These are phyloP conservation scores for Clonostachys solani DNA, from an alignment of 2,329 filamentous ascomycete genomes.

Conservation along the genomic window DNA sequence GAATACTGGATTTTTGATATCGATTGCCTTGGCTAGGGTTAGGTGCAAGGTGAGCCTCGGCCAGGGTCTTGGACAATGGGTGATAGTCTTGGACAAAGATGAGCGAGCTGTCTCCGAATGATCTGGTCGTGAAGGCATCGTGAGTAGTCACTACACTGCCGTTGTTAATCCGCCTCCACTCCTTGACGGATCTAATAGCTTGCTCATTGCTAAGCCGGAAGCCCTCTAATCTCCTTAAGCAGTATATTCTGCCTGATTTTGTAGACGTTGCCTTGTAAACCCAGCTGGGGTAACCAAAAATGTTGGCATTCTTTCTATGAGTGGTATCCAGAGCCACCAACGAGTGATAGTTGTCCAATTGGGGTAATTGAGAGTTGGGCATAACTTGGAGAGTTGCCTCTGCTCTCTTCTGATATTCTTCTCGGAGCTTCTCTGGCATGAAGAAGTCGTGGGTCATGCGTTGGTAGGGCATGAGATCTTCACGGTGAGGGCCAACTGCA, in stretches of 20 bases:
- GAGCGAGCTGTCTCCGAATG: constrained; percentile 91
- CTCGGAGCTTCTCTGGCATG: constrained; percentile 77
- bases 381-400: constrained; percentile 83
- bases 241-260: constrained; percentile 87
- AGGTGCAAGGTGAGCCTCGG: constrained; percentile 62
- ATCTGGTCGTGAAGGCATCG: constrained; percentile 88
- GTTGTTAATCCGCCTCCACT: constrained; percentile 83
- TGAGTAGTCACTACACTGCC: constrained; percentile 81
- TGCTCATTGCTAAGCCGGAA: constrained; percentile 87
- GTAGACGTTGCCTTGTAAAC: constrained; percentile 90
- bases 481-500: constrained; percentile 75
- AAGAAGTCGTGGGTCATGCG: constrained; percentile 88
- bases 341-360: constrained; percentile 86
- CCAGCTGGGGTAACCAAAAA: constrained; percentile 89
- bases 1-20: constrained; percentile 42
- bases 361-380: constrained; percentile 70
- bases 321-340: constrained; percentile 83
- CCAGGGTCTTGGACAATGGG: constrained; percentile 83
- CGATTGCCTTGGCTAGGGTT: constrained; percentile 34
- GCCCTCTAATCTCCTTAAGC: constrained; percentile 79
- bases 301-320: constrained; percentile 70
- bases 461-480: constrained; percentile 81
- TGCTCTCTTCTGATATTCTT: constrained; percentile 84
- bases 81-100: constrained; percentile 94
- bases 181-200: constrained; percentile 78